phyloP scores from a whole-genome alignment of 495 filamentous ascomycete genomes.

The Schizothecium vesticola region DNA sequence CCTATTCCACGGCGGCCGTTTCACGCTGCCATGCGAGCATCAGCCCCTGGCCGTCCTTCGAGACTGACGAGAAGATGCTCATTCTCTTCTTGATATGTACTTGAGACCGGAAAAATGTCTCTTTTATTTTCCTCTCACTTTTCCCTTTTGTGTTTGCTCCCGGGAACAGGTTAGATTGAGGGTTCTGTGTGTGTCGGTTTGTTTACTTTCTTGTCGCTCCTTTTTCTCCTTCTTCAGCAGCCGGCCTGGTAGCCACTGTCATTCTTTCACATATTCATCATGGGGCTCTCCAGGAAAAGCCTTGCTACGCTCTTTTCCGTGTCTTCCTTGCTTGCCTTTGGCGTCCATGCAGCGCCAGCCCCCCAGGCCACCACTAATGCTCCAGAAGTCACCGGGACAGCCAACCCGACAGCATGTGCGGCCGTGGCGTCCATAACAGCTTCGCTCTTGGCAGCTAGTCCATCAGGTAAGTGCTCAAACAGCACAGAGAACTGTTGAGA shows the following conservation, averaged over 20 bases:
- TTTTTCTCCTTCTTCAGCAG: slow-evolving; percentile 7
- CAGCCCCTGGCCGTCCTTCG: slow-evolving; percentile 3
- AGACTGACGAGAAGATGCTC: not conserved
- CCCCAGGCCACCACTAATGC: slow-evolving; percentile 15
- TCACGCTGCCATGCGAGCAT: slow-evolving; percentile 8
- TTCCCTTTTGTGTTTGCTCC: not conserved
- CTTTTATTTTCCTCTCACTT: not conserved
- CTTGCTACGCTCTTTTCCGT: slow-evolving; percentile 9
- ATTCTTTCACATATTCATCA: slow-evolving; percentile 9
- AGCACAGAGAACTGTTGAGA: not conserved
- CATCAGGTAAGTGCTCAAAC: slow-evolving; percentile 12
- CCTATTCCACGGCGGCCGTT: slow-evolving; percentile 2
- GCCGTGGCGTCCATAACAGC: slow-evolving; percentile 17
- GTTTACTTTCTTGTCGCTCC: not conserved
- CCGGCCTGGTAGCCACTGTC: slow-evolving; percentile 23
- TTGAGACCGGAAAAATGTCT: not conserved
- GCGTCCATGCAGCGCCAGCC: slow-evolving; percentile 21
- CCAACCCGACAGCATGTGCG: slow-evolving; percentile 24
- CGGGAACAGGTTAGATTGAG: not conserved
- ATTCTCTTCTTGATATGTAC: not conserved
- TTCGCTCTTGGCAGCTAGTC: slow-evolving; percentile 18
- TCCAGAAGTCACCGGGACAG: not conserved
- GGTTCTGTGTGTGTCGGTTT: not conserved
- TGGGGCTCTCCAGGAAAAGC: slow-evolving; percentile 12
- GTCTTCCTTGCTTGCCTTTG: slow-evolving; percentile 1